Percentiles rank a stretch among this genome's conserved stretches.
Evolutionary conservation across 2,329 filamentous ascomycete genomes (phyloP).

Genomic region (Stachybotrys elegans): DNA sequence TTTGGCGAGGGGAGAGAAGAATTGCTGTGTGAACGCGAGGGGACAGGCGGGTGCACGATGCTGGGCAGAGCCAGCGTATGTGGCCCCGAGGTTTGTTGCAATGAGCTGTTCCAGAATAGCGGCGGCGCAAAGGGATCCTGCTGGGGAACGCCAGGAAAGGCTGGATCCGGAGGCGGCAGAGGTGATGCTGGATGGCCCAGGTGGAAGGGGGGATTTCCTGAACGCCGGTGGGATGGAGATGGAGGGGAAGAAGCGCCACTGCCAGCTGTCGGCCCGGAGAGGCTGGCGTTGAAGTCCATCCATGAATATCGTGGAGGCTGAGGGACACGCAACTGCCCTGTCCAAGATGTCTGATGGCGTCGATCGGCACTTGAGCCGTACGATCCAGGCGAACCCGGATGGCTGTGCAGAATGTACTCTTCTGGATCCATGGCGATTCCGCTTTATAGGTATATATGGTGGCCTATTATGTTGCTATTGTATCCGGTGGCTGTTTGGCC

Average conservation of each 20-base stretch:
- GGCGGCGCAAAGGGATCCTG: not conserved
- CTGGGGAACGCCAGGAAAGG: not conserved
- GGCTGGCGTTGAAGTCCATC: too few species aligned
- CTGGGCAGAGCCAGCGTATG: not conserved
- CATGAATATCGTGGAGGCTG: too few species aligned
- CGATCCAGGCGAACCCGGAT: slow-evolving; percentile 11
- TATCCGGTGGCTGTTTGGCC: too few species aligned
- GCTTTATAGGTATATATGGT: too few species aligned
- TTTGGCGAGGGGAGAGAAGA: too few species aligned
- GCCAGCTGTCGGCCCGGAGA: too few species aligned
- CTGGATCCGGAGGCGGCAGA: not conserved
- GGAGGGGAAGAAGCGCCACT: not conserved
- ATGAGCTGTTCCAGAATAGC: not conserved
- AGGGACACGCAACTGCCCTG: too few species aligned
- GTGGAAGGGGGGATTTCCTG: not conserved
- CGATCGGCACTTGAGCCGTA: too few species aligned
- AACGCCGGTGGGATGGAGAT: not conserved
- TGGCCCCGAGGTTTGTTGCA: not conserved
- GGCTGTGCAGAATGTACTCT: slow-evolving; percentile 18
- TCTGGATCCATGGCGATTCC: slow-evolving; percentile 22
- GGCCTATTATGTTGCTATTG: too few species aligned
- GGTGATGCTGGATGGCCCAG: not conserved
- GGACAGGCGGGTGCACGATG: too few species aligned
- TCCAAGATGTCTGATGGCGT: too few species aligned
- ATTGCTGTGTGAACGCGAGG: too few species aligned